Evolutionary conservation across 2,329 filamentous ascomycete species (phyloP).

Genomic region (Ophiostoma perfectum): DNA sequence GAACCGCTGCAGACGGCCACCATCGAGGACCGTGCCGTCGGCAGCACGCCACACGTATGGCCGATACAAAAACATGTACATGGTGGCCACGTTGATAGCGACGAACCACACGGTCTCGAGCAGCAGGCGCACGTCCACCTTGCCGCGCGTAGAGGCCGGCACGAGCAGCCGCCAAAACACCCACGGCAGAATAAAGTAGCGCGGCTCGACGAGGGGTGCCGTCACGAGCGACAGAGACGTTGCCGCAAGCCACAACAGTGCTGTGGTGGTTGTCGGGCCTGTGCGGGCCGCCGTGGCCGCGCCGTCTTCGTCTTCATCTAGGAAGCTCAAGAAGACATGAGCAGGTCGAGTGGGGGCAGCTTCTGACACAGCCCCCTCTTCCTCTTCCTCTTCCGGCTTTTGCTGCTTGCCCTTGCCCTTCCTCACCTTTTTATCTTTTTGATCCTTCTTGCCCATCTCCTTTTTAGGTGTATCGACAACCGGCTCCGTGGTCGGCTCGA

Average conservation of each 20-base stretch:
- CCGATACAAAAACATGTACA: constrained; percentile 63
- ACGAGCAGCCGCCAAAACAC: constrained; percentile 83
- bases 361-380: background rate
- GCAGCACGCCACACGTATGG: constrained; percentile 61
- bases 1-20: constrained; percentile 63
- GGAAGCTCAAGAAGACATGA: constrained; percentile 21
- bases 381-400: background rate
- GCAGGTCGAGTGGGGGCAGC: background rate
- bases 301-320: constrained; percentile 28
- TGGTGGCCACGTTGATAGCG: constrained; percentile 58
- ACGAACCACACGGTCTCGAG: constrained; percentile 66
- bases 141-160: constrained; percentile 40
- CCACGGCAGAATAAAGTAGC: constrained; percentile 96
- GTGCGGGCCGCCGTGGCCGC: constrained; percentile 30
- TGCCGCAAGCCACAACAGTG: constrained; percentile 57
- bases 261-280: constrained; percentile 45
- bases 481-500: background rate
- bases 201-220: constrained; percentile 86
- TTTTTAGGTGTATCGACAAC: background rate
- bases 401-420: constrained; percentile 8
- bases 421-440: constrained; percentile 1
- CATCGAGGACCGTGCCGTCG: constrained; percentile 48
- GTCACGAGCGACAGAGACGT: constrained; percentile 76
- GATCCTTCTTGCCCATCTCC: background rate
- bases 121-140: constrained; percentile 44